These are phyloP conservation scores for Talaromyces ruber DNA, from an alignment of 495 filamentous ascomycete genomes.

Conservation along the genomic window DNA sequence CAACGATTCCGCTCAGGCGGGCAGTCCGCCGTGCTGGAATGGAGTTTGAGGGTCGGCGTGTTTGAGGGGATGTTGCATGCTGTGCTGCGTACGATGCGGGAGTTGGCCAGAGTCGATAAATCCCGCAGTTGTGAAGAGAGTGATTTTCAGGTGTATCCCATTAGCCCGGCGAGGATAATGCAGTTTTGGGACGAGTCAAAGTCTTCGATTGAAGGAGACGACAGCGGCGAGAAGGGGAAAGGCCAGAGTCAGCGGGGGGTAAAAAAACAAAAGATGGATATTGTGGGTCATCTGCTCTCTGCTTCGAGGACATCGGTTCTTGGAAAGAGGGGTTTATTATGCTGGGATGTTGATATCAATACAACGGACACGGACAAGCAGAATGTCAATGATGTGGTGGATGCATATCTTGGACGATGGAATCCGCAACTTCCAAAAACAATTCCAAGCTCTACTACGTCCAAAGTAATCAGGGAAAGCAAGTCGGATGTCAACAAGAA, in stretches of 20 bases:
- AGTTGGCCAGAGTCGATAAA: constrained; percentile 16
- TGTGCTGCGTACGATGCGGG: constrained; percentile 49
- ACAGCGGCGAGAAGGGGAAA: background rate
- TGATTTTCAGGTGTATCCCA: constrained; percentile 8
- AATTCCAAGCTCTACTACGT: constrained; percentile 3
- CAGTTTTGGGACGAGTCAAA: constrained; percentile 27
- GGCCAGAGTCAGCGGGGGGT: constrained; percentile 10
- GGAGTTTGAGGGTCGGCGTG: constrained; percentile 85
- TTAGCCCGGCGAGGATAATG: constrained; percentile 34
- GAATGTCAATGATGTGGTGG: constrained; percentile 23
- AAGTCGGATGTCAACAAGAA: constrained; percentile 11
- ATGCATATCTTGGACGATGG: constrained; percentile 40
- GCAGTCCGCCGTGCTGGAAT: constrained; percentile 61
- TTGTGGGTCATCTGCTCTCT: constrained; percentile 49
- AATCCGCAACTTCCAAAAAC: constrained; percentile 8
- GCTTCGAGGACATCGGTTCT: background rate
- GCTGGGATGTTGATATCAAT: background rate
- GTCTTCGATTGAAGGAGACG: background rate
- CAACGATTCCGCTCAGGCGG: constrained; percentile 76
- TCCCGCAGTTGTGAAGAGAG: background rate
- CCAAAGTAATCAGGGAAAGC: constrained; percentile 12
- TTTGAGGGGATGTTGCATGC: constrained; percentile 86
- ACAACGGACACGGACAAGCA: background rate
- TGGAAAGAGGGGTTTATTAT: background rate
- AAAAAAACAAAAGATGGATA: constrained; percentile 42